Evolutionary conservation across 2,329 filamentous ascomycete species (phyloP).

Genomic region (Paramyrothecium sp.): DNA sequence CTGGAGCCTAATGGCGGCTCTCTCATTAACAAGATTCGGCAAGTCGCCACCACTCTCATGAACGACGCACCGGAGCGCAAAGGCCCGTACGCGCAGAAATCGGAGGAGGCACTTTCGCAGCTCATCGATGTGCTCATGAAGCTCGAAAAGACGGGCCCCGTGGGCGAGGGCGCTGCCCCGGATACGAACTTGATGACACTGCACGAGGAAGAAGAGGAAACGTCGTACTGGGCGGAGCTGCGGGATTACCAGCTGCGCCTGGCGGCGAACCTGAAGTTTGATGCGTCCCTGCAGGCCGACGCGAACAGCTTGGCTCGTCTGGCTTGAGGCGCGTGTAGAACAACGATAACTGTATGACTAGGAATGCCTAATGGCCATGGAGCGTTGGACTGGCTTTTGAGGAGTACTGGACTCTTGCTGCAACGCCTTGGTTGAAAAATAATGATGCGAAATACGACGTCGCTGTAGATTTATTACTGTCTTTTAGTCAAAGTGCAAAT

Average conservation of each 20-base stretch:
- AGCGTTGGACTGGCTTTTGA: too few relatives aligned
- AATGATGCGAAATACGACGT: too few relatives aligned
- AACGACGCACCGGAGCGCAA: conserved; percentile 54
- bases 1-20: conserved; percentile 71
- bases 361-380: not conserved
- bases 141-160: conserved; percentile 62
- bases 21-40: conserved; percentile 79
- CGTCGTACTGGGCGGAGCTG: conserved; percentile 75
- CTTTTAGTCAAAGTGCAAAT: too few relatives aligned
- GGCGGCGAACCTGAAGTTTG: conserved; percentile 27
- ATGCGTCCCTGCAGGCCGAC: not conserved
- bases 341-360: not conserved
- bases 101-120: conserved; percentile 68
- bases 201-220: conserved; percentile 72
- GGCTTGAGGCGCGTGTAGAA: not conserved
- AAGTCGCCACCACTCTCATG: conserved; percentile 78
- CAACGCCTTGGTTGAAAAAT: too few relatives aligned
- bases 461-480: too few relatives aligned
- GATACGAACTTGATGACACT: conserved; percentile 39
- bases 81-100: conserved; percentile 48
- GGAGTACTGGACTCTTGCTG: too few relatives aligned
- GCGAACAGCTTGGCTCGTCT: not conserved
- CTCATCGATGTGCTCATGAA: conserved; percentile 75
- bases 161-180: conserved; percentile 24
- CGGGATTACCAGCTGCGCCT: conserved; percentile 76